Conservation (phyloP, 2,329 filamentous ascomycete genomes). For the Penicillium aurantiogriseum region DNA sequence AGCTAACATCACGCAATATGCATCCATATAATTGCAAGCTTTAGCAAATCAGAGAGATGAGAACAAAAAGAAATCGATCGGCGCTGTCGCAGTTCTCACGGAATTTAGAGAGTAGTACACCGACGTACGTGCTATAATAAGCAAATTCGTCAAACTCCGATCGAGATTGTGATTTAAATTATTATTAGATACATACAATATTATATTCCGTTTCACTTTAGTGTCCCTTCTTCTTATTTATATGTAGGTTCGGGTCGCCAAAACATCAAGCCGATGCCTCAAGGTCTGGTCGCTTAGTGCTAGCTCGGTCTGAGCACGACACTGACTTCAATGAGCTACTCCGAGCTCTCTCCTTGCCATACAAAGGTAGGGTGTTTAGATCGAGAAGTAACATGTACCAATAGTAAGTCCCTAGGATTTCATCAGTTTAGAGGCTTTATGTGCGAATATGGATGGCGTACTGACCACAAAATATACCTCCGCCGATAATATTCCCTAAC, state of each 20-base stretch:
- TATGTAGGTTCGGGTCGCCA: neutral
- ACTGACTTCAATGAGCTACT: neutral
- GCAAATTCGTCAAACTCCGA: too few species aligned
- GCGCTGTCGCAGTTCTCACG: too few species aligned
- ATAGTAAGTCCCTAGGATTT: slow-evolving; percentile 39
- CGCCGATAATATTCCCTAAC: slow-evolving; percentile 56
- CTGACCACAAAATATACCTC: slow-evolving; percentile 51
- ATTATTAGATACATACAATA: too few species aligned
- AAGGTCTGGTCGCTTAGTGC: neutral
- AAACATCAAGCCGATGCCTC: neutral
- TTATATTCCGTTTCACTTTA: neutral
- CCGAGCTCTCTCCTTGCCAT: slow-evolving; percentile 9
- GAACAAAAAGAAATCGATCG: neutral
- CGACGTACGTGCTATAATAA: too few species aligned
- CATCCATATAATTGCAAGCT: neutral
- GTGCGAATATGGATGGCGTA: neutral
- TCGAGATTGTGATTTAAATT: too few species aligned
- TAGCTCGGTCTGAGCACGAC: neutral
- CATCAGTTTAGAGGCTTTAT: neutral
- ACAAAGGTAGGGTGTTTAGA: slow-evolving; percentile 17
- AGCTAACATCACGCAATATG: neutral
- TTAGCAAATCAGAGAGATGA: neutral
- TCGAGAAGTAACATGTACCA: slow-evolving; percentile 49
- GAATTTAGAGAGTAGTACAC: neutral
- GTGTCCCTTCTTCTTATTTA: neutral